Base-by-base conservation (phyloP, 2,329 filamentous ascomycete species). In the Microascus cirrosus region DNA sequence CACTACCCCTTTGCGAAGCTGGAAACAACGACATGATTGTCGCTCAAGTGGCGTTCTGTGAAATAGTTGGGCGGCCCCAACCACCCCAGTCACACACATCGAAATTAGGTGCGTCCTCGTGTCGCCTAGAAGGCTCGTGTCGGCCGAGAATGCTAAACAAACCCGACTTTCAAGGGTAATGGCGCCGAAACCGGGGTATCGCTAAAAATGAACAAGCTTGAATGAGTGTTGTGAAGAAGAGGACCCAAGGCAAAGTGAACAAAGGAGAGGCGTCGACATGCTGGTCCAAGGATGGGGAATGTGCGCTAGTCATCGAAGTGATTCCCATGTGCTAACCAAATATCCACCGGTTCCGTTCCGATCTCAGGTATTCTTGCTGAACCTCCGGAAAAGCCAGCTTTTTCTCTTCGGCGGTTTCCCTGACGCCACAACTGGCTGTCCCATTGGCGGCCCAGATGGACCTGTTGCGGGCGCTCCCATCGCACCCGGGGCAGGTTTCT, bases 331-430 rank as follows among this genome's bases (percentile, higher is more conserved):
- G n/a, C 45, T 20, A 50, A 22, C 22, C 6, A 8, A 50, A 50
- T 12, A 6, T 24, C 45, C 45, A 50, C 45, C 22, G 18, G n/a
- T 4, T 22, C 45, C 3, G n/a, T 22, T 50, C n/a, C 18, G 45
- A 8, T 5, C 45, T 67, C 71, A 73, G 58, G 69, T 69, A 34
- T 73, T 72, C 68, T 79, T 91, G 77, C 87, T 94, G 71, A 96
- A 94, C 58, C 85, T 81, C 65, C 85, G 83, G 67, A 88, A 84
- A 66, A 97, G 85, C 90, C 92, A 96, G 69, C 91, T 94, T 79
- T 91, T 92, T 62, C 89, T 81, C 78, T 95, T 96, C 60, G 91
- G 87, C 6, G 61, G 55, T 3, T 67, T 58, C 67, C 63, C 62
- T 70, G 61, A 57, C 57, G 65, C 63, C 61, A 68, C 58, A 11